Evolutionary conservation across 805 yeast species (phyloP).

Genomic region (Candida ponderosae): DNA sequence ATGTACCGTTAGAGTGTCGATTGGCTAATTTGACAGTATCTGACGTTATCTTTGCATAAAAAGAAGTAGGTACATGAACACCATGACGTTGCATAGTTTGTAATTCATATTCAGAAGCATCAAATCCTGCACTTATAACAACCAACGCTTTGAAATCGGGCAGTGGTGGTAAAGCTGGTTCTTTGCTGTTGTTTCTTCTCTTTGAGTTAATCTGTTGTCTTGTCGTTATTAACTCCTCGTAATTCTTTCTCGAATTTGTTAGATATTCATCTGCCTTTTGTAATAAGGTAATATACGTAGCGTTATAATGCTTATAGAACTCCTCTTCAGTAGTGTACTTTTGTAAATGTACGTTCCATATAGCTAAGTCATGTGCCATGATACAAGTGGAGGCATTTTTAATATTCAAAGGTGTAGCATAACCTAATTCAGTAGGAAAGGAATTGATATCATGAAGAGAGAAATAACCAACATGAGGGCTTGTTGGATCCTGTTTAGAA

Average conservation of each 20-base stretch:
- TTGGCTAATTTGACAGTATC: conserved; percentile 69
- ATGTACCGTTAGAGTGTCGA: conserved; percentile 49
- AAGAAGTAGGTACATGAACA: conserved; percentile 74
- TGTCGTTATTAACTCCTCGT: conserved; percentile 26
- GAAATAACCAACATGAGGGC: conserved; percentile 71
- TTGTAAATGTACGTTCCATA: conserved; percentile 80
- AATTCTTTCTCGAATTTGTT: conserved; percentile 35
- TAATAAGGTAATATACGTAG: conserved; percentile 53
- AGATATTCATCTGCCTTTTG: conserved; percentile 62
- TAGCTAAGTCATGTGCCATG: conserved; percentile 64
- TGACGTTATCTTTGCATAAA: conserved; percentile 62
- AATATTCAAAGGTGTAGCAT: conserved; percentile 62
- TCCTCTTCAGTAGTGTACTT: conserved; percentile 57
- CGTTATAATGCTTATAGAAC: conserved; percentile 52
- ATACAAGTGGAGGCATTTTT: conserved; percentile 75
- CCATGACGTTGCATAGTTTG: conserved; percentile 82
- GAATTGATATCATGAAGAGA: conserved; percentile 82
- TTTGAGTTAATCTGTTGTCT: conserved; percentile 18
- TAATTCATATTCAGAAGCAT: conserved; percentile 77
- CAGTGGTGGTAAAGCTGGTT: conserved; percentile 25
- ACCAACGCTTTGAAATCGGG: conserved; percentile 53
- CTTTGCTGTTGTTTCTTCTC: conserved; percentile 1
- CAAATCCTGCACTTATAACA: conserved; percentile 82
- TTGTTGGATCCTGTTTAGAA: conserved; percentile 29
- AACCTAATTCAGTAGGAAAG: conserved; percentile 76